phyloP scores from a whole-genome alignment of 2,329 filamentous ascomycete species.

The Grosmannia huntii region DNA sequence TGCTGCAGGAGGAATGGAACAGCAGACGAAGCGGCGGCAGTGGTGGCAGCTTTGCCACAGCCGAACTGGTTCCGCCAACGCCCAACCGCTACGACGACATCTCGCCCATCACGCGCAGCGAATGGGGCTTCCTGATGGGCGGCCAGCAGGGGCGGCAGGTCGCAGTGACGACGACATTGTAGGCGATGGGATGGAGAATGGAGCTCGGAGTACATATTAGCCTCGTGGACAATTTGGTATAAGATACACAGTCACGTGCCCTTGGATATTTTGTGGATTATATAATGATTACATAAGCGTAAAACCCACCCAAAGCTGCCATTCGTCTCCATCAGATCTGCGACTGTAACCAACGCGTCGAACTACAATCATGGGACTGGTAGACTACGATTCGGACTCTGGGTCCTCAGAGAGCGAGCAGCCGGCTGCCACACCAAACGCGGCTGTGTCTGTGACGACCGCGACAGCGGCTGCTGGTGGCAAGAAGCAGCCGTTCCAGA shows the following conservation, averaged over 20 bases:
- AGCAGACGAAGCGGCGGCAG: neutral
- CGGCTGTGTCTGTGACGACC: neutral
- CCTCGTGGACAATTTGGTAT: too few relatives aligned
- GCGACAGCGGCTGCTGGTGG: slow-evolving; percentile 16
- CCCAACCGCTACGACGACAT: slow-evolving; percentile 50
- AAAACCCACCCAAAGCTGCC: neutral
- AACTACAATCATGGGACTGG: slow-evolving; percentile 51
- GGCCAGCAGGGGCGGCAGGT: slow-evolving; percentile 32
- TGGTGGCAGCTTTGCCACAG: neutral
- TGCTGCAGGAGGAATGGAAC: slow-evolving; percentile 18
- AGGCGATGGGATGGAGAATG: neutral
- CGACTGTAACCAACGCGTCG: neutral
- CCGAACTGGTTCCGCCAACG: neutral
- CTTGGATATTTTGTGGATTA: neutral
- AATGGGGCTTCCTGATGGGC: slow-evolving; percentile 49
- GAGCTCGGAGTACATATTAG: neutral
- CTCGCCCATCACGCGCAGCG: slow-evolving; percentile 46
- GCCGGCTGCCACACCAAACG: neutral
- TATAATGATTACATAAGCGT: neutral
- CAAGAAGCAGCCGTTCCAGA: slow-evolving; percentile 59
- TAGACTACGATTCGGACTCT: slow-evolving; percentile 76
- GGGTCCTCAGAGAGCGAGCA: slow-evolving; percentile 47
- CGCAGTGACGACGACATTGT: slow-evolving; percentile 30
- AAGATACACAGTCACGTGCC: neutral
- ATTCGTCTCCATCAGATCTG: neutral